These are phyloP conservation scores for Trypanosoma cruzi DNA, from an alignment of 208 protist genomes.

Conservation along the genomic window DNA sequence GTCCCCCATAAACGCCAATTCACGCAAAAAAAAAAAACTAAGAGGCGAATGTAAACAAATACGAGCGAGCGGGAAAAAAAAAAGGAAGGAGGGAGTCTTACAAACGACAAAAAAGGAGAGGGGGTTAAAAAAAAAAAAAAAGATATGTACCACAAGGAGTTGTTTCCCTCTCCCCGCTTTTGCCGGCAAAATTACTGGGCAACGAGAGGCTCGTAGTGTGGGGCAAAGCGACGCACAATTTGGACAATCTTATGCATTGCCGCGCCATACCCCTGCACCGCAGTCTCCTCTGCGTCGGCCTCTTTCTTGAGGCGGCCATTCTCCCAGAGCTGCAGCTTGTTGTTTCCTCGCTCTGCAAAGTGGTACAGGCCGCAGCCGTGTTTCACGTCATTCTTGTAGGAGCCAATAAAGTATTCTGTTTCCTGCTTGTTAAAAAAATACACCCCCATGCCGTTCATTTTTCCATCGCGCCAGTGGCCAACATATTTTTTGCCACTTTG, in stretches of 20 bases:
- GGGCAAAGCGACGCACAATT: constrained; percentile 59
- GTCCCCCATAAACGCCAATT: no score
- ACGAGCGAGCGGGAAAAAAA: neutral
- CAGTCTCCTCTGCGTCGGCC: constrained; percentile 41
- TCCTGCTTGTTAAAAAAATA: constrained; percentile 91
- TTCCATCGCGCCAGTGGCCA: constrained; percentile 81
- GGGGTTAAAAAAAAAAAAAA: no score
- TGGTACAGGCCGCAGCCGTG: constrained; percentile 86
- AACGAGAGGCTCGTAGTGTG: constrained; percentile 62
- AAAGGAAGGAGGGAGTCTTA: no score
- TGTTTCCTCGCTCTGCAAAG: constrained; percentile 73
- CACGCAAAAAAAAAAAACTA: neutral
- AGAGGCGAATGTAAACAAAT: neutral
- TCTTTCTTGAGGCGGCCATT: constrained; percentile 77
- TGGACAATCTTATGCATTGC: constrained; percentile 69
- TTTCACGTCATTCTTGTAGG: constrained; percentile 85
- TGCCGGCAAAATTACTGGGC: constrained; percentile 33
- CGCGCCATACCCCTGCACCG: constrained; percentile 48
- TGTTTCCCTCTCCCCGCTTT: no score
- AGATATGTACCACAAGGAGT: no score
- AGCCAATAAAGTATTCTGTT: constrained; percentile 89
- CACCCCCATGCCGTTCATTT: constrained; percentile 89
- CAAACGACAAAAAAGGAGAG: no score
- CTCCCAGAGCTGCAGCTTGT: constrained; percentile 80
- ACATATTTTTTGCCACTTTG: constrained; percentile 89